Base-by-base conservation (phyloP, 805 yeast species). In the Cyberlindnera euphorbiiphila region DNA sequence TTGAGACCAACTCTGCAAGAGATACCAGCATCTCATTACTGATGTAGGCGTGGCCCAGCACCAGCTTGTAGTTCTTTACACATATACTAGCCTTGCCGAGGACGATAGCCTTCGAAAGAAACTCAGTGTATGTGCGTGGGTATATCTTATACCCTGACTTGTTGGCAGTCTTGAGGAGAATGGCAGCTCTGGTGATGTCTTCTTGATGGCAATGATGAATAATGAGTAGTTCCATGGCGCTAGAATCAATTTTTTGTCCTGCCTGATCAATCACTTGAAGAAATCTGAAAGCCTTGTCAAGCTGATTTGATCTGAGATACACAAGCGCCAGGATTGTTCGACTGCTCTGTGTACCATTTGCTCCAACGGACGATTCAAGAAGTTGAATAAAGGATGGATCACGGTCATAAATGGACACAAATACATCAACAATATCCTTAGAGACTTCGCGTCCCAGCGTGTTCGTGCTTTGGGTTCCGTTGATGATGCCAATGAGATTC, bases 21-120 rank as follows among this genome's bases (percentile, higher is more conserved):
- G 34, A 29, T 2, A 41, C 41, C 5, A 51, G 26, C 3, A 51
- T 19, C 3, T 47, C 51, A 21, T 46, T 49, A 9, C 39, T 43
- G 9, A 52, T 26, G 13, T 39, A 47, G 6, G 42, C 32, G 4
- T 29, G 36, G 1, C 35, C n/a, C 5, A 46, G 6, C 3, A 50
- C 35, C 6, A 16, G 19, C 7, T 25, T 32, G 20, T 46, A 41
- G 13, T 42, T 37, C 7, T 33, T 30, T 8, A 9, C 3, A 21
- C 44, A 36, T 6, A 45, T 13, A 1, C 34, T 29, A 1, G 19
- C 24, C 8, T 45, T 28, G 9, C 43, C 40, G 3, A 35, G 21
- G 5, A 30, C 30, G 12, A 50, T 39, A 9, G 45, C 43, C 17
- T 36, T 39, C 6, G 41, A 25, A 1, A 51, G 14, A 1, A 53